Conservation (phyloP, 225 moss, liverwort and hornwort species). For the Neckera pumila region DNA sequence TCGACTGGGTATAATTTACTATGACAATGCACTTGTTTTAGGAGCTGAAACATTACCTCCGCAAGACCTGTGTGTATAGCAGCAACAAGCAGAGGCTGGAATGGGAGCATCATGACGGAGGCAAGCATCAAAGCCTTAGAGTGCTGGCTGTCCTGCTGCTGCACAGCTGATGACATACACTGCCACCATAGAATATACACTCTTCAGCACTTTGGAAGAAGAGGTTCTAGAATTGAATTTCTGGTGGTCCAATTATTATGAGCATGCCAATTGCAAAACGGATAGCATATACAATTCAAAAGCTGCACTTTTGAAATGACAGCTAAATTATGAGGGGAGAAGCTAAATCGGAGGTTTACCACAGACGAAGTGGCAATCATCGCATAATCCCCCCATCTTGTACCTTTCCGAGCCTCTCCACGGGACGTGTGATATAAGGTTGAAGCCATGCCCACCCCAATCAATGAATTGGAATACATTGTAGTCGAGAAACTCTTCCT, state of each 20-base stretch:
- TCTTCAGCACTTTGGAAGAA: background rate
- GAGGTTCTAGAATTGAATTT: background rate
- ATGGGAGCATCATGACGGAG: slow-evolving; percentile 59
- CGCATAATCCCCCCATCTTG: slow-evolving; percentile 86
- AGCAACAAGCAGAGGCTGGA: slow-evolving; percentile 78
- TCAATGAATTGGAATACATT: slow-evolving; percentile 73
- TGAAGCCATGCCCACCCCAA: slow-evolving; percentile 90
- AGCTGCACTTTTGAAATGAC: background rate
- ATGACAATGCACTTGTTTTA: background rate
- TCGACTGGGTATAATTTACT: background rate
- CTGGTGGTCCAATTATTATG: background rate
- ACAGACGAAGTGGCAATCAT: slow-evolving; percentile 86
- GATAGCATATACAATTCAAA: background rate
- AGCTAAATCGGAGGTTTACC: slow-evolving; percentile 22
- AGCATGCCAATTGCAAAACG: background rate
- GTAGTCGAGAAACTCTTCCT: slow-evolving; percentile 57
- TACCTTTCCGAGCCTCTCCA: slow-evolving; percentile 60
- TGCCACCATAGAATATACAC: slow-evolving; percentile 16
- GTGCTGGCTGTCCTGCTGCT: slow-evolving; percentile 32
- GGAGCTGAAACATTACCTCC: slow-evolving; percentile 39
- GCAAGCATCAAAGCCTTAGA: slow-evolving; percentile 58
- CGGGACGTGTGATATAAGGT: slow-evolving; percentile 80
- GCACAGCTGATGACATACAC: slow-evolving; percentile 80
- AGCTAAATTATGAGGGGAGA: background rate
- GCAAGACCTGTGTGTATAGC: slow-evolving; percentile 61